phyloP scores from a whole-genome alignment of 2,329 filamentous ascomycete species.

The Xylaria sp. region DNA sequence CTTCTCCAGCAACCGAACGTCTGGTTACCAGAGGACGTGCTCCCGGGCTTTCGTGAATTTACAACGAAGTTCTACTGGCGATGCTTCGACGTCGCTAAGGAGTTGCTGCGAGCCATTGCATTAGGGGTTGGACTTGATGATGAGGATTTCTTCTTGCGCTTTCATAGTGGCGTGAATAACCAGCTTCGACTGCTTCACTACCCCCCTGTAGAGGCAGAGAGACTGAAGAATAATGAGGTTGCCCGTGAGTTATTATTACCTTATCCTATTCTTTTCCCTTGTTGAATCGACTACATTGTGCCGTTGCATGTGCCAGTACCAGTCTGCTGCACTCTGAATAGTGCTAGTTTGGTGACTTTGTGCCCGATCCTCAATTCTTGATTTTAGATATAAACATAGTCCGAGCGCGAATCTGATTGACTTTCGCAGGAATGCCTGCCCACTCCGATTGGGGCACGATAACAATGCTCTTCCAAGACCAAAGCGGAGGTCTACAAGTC shows the following conservation, averaged over 20 bases:
- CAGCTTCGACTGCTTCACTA: slow-evolving; percentile 71
- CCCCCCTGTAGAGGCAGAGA: slow-evolving; percentile 57
- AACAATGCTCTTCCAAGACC: slow-evolving; percentile 60
- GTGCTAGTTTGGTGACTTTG: neutral
- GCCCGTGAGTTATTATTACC: slow-evolving; percentile 49
- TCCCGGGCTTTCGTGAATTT: slow-evolving; percentile 59
- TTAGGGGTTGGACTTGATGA: slow-evolving; percentile 59
- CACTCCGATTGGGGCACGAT: slow-evolving; percentile 53
- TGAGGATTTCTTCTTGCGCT: slow-evolving; percentile 56
- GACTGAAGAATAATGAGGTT: slow-evolving; percentile 55
- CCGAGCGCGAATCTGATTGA: slow-evolving; percentile 4
- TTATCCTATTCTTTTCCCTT: neutral
- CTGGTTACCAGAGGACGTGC: slow-evolving; percentile 57
- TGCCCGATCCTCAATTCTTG: neutral
- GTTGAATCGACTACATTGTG: neutral
- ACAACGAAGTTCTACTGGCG: slow-evolving; percentile 61
- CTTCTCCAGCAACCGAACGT: slow-evolving; percentile 59
- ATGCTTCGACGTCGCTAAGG: slow-evolving; percentile 55
- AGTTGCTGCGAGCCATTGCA: slow-evolving; percentile 58
- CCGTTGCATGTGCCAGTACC: neutral
- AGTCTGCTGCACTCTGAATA: neutral
- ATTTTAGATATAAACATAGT: neutral
- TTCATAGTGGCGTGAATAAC: slow-evolving; percentile 66
- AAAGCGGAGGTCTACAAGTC: slow-evolving; percentile 58
- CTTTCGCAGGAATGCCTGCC: slow-evolving; percentile 46